A percentile compares a stretch with the other conserved stretches of the same genome.
Conservation (phyloP, 345 rosid genomes). For the Dovyalis caffra region DNA sequence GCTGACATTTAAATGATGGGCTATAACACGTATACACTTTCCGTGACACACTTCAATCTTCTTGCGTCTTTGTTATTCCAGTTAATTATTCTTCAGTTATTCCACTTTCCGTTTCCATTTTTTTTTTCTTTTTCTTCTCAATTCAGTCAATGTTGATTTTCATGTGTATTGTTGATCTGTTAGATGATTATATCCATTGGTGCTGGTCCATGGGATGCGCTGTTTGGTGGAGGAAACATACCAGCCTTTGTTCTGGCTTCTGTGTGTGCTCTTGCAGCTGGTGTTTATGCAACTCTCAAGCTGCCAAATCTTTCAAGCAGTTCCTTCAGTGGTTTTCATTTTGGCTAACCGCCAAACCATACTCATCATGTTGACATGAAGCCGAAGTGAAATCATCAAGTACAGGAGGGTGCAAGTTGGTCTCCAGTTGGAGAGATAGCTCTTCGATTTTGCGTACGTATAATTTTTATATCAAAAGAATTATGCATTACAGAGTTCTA, state of each 20-base stretch:
- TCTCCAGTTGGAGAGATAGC: constrained; percentile 11
- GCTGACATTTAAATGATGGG: background rate
- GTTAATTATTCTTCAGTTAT: background rate
- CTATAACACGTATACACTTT: background rate
- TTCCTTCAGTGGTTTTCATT: constrained; percentile 72
- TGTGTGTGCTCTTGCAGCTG: constrained; percentile 67
- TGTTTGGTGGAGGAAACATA: constrained; percentile 94
- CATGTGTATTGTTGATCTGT: constrained; percentile 13
- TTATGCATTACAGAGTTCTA: constrained; percentile 15
- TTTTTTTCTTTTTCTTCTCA: background rate
- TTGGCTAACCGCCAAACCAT: constrained; percentile 41
- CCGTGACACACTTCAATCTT: background rate
- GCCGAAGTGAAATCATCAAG: constrained; percentile 8
- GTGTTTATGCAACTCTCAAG: constrained; percentile 54
- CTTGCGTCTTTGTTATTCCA: background rate
- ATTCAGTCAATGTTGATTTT: constrained; percentile 16
- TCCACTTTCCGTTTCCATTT: background rate
- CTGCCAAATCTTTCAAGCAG: constrained; percentile 68
- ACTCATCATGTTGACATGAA: constrained; percentile 1
- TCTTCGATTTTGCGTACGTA: constrained; percentile 11
- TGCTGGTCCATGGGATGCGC: constrained; percentile 97
- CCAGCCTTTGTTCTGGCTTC: constrained; percentile 90
- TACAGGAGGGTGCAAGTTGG: background rate
- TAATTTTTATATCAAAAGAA: constrained; percentile 19
- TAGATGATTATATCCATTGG: constrained; percentile 89